phyloP scores from a whole-genome alignment of 352 stramenopile species.

The Phytopythium oedochilum region DNA sequence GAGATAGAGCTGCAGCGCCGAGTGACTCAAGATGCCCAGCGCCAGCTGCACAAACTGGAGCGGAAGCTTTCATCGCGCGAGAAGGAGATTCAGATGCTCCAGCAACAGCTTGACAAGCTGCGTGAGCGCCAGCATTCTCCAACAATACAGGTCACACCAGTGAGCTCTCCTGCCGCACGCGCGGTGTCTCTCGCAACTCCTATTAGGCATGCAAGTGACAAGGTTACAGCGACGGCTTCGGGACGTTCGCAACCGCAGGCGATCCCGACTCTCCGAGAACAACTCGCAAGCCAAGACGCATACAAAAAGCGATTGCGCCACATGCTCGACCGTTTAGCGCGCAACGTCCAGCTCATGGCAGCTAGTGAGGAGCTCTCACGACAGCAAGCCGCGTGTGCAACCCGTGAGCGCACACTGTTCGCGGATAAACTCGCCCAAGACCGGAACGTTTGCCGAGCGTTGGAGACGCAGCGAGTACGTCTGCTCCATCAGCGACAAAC shows the following conservation, averaged over 20 bases:
- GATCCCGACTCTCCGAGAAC: slow-evolving; percentile 24
- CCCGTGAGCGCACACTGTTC: slow-evolving; percentile 27
- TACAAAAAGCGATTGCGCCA: slow-evolving; percentile 54
- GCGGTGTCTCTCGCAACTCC: background rate
- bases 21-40: slow-evolving; percentile 37
- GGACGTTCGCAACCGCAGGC: background rate
- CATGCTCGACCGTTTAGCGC: slow-evolving; percentile 37
- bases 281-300: slow-evolving; percentile 36
- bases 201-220: background rate
- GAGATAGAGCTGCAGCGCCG: slow-evolving; percentile 51
- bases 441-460: slow-evolving; percentile 23
- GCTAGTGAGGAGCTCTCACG: slow-evolving; percentile 32
- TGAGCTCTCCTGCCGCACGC: background rate
- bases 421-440: slow-evolving; percentile 32
- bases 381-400: slow-evolving; percentile 16
- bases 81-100: slow-evolving; percentile 32
- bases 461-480: slow-evolving; percentile 19
- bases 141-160: background rate
- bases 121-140: slow-evolving; percentile 6
- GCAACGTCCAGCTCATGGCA: slow-evolving; percentile 26
- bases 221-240: background rate
- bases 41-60: slow-evolving; percentile 39
- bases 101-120: slow-evolving; percentile 29
- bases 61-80: slow-evolving; percentile 20
- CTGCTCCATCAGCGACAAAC: slow-evolving; percentile 15